Percentiles rank a stretch among this genome's conserved stretches.
Evolutionary conservation across 2,329 filamentous ascomycete genomes (phyloP).

Genomic region (Aspergillus versicolor): DNA sequence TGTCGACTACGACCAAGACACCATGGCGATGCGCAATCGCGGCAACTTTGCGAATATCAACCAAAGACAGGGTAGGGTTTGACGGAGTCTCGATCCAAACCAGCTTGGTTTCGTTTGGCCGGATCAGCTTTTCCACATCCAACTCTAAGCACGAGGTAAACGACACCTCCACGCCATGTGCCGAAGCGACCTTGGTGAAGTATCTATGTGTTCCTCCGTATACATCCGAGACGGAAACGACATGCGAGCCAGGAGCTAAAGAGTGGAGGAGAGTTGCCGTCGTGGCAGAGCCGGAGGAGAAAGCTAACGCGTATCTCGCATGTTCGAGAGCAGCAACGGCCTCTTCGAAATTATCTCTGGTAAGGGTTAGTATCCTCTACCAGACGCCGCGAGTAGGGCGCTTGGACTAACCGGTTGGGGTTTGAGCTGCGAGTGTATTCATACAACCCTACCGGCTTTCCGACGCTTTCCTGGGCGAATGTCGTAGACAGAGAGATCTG

Average conservation of each 20-base stretch:
- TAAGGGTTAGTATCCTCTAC: conserved; percentile 9
- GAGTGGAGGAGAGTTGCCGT: conserved; percentile 93
- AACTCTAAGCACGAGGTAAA: conserved; percentile 92
- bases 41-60: conserved; percentile 86
- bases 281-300: conserved; percentile 89
- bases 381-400: not conserved
- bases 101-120: conserved; percentile 76
- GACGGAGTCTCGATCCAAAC: conserved; percentile 97
- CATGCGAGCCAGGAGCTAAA: conserved; percentile 84
- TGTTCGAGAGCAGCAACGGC: conserved; percentile 91
- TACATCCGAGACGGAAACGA: conserved; percentile 94
- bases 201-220: conserved; percentile 98
- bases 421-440: conserved; percentile 95
- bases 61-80: conserved; percentile 89
- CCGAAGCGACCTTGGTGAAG: conserved; percentile 95
- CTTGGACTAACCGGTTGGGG: conserved; percentile 67
- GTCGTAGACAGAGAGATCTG: conserved; percentile 93
- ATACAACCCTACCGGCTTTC: conserved; percentile 81
- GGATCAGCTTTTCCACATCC: conserved; percentile 81
- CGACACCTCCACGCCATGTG: conserved; percentile 90
- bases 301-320: conserved; percentile 88
- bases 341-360: conserved; percentile 82
- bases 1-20: conserved; percentile 96
- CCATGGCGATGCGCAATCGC: conserved; percentile 81
- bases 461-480: conserved; percentile 86